These are phyloP conservation scores for Ustanciosporium gigantosporum DNA, from an alignment of 1,284 basidiomycete species.

Conservation along the genomic window DNA sequence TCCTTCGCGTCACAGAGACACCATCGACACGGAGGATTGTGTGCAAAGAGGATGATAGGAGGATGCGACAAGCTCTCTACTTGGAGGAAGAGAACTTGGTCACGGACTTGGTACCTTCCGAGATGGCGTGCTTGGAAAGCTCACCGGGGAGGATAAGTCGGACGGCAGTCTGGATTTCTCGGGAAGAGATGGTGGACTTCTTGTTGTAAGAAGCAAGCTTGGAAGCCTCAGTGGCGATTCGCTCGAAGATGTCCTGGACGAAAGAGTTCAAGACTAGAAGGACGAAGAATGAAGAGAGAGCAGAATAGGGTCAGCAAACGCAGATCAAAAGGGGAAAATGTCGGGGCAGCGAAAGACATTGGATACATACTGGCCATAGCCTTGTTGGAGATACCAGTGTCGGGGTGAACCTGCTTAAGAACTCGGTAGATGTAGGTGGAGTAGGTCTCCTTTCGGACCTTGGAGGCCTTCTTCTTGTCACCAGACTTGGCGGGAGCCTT, in stretches of 20 bases:
- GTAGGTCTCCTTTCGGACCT: slow-evolving; percentile 68
- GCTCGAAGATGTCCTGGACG: slow-evolving; percentile 65
- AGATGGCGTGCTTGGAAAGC: slow-evolving; percentile 80
- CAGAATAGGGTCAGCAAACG: background rate
- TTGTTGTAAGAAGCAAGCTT: slow-evolving; percentile 62
- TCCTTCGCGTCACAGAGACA: no score
- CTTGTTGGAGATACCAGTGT: slow-evolving; percentile 65
- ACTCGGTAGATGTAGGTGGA: slow-evolving; percentile 65
- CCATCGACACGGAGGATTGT: no score
- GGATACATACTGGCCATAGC: slow-evolving; percentile 62
- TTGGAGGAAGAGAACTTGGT: slow-evolving; percentile 66
- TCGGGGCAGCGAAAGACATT: background rate
- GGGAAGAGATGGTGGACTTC: slow-evolving; percentile 61
- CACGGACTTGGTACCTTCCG: slow-evolving; percentile 73
- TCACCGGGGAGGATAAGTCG: slow-evolving; percentile 66
- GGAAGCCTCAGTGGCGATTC: slow-evolving; percentile 62
- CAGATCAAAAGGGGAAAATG: background rate
- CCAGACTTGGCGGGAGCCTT: slow-evolving; percentile 65
- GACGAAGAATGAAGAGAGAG: background rate
- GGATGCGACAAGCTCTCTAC: slow-evolving; percentile 9
- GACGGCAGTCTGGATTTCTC: slow-evolving; percentile 62
- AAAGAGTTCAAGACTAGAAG: slow-evolving; percentile 62
- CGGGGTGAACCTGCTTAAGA: slow-evolving; percentile 66
- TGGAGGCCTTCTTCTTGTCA: slow-evolving; percentile 69
- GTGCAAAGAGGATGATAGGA: no score